These are phyloP conservation scores for Periconia sp. DNA, from an alignment of 2,329 filamentous ascomycete species.

Conservation along the genomic window DNA sequence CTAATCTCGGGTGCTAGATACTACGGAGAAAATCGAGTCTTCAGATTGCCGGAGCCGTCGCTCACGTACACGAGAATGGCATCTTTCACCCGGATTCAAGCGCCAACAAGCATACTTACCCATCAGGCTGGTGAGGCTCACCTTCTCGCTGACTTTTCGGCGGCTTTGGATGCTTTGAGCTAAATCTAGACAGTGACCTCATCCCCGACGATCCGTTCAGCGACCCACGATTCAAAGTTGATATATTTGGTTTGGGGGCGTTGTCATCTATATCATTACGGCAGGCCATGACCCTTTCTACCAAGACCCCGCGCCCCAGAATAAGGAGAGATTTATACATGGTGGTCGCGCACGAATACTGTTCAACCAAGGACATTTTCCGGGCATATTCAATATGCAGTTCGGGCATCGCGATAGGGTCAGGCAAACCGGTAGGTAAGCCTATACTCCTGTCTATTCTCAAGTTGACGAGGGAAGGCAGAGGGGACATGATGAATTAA, in stretches of 20 bases:
- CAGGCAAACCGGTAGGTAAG: no score
- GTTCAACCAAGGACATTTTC: conserved; percentile 14
- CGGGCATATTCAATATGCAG: conserved; percentile 8
- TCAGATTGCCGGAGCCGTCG: conserved; percentile 14
- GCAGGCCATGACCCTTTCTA: conserved; percentile 16
- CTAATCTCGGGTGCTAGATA: conserved; percentile 9
- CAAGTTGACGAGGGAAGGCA: no score
- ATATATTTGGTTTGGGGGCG: conserved; percentile 12
- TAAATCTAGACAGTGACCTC: conserved; percentile 11
- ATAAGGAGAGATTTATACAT: conserved; percentile 12
- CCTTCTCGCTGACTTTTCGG: conserved; percentile 20
- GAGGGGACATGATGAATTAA: no score
- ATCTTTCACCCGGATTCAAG: conserved; percentile 17
- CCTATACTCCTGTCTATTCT: no score
- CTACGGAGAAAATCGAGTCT: conserved; percentile 15
- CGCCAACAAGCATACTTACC: conserved; percentile 17
- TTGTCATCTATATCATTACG: conserved; percentile 15
- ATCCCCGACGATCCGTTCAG: conserved; percentile 17
- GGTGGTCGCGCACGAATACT: conserved; percentile 4
- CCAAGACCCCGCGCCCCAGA: conserved; percentile 5
- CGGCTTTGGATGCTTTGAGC: conserved; percentile 13
- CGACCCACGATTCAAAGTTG: conserved; percentile 9
- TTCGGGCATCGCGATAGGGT: no score
- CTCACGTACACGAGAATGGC: conserved; percentile 13
- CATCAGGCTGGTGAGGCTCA: conserved; percentile 7